Evolutionary conservation across 2,329 filamentous ascomycete genomes (phyloP).

Genomic region (Talaromyces verruculosus): DNA sequence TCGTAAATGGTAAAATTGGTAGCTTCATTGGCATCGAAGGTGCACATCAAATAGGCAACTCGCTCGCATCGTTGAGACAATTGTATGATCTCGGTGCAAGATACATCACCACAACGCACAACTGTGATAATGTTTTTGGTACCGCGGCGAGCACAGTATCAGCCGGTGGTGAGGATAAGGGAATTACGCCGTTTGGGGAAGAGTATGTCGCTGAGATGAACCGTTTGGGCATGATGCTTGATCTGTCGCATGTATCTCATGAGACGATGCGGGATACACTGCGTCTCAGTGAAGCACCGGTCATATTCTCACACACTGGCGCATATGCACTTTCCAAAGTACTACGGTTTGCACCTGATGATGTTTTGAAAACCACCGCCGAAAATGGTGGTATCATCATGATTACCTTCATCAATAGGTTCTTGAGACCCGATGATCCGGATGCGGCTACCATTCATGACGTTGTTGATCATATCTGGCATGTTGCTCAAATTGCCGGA

Average conservation of each 20-base stretch:
- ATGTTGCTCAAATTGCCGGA: conserved; percentile 20
- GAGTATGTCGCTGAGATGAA: conserved; percentile 31
- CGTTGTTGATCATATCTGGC: conserved; percentile 33
- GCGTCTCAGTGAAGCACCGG: conserved; percentile 26
- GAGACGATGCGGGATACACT: conserved; percentile 29
- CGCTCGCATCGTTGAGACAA: conserved; percentile 25
- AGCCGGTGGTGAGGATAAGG: conserved; percentile 23
- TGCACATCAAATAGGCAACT: conserved; percentile 30
- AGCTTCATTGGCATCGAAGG: conserved; percentile 32
- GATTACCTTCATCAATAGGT: conserved; percentile 26
- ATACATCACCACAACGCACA: conserved; percentile 30
- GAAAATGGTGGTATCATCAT: conserved; percentile 29
- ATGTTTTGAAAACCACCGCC: conserved; percentile 25
- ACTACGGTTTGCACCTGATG: conserved; percentile 28
- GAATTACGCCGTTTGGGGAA: conserved; percentile 27
- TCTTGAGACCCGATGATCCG: conserved; percentile 24
- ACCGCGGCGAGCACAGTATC: conserved; percentile 24
- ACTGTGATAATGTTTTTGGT: conserved; percentile 32
- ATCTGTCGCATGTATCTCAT: conserved; percentile 31
- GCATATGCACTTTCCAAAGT: conserved; percentile 21
- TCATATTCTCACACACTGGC: conserved; percentile 29
- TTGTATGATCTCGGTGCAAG: conserved; percentile 25
- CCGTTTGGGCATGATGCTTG: conserved; percentile 32
- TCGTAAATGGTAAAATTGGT: conserved; percentile 24
- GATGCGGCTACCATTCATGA: conserved; percentile 34